These are phyloP conservation scores for Anisogramma anomala DNA, from an alignment of 2,329 filamentous ascomycete genomes.

Conservation along the genomic window DNA sequence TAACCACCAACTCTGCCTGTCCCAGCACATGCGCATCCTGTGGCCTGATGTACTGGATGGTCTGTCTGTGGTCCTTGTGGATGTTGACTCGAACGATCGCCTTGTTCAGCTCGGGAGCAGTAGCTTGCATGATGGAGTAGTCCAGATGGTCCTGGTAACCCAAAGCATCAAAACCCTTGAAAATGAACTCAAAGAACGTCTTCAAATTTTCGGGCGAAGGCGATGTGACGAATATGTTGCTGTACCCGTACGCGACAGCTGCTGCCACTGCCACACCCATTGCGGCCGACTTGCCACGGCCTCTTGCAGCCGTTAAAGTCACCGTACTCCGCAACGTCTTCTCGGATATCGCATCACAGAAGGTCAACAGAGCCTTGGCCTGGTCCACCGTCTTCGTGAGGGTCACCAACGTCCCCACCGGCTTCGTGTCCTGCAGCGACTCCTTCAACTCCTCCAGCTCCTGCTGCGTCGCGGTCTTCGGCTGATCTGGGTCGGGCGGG, in stretches of 20 bases:
- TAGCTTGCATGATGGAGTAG: conserved; percentile 96
- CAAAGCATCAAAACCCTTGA: conserved; percentile 93
- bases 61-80: conserved; percentile 87
- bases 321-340: conserved; percentile 93
- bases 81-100: conserved; percentile 96
- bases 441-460: conserved; percentile 85
- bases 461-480: conserved; percentile 57
- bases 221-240: conserved; percentile 98
- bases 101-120: conserved; percentile 98
- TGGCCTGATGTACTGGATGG: conserved; percentile 95
- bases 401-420: conserved; percentile 71
- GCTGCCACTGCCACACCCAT: conserved; percentile 89
- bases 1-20: conserved; percentile 88
- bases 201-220: conserved; percentile 97
- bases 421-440: conserved; percentile 70
- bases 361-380: conserved; percentile 91
- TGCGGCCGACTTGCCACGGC: conserved; percentile 92
- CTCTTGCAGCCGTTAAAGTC: conserved; percentile 82
- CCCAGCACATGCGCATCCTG: conserved; percentile 92
- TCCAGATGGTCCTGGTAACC: conserved; percentile 92
- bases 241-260: conserved; percentile 90
- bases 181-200: conserved; percentile 94
- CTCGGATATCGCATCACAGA: conserved; percentile 90
- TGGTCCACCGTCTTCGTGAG: conserved; percentile 89
- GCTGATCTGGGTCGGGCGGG: conserved; percentile 60